phyloP scores from a whole-genome alignment of 2,329 filamentous ascomycete genomes.

The Drechslera avenae region DNA sequence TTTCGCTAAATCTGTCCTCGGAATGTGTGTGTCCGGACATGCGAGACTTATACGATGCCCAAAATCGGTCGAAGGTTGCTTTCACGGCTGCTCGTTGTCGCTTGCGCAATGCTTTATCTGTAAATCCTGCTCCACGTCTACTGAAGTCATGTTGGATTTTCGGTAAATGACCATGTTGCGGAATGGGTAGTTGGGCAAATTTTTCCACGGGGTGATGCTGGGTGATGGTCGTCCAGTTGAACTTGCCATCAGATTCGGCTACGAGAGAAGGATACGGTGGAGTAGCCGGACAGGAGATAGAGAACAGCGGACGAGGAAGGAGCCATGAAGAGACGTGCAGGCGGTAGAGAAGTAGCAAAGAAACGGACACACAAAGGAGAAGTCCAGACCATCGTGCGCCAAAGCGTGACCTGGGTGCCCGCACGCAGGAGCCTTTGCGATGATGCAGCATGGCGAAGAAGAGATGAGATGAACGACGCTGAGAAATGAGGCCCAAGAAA shows the following conservation, averaged over 20 bases:
- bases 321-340: conserved; percentile 9
- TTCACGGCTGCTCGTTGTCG: conserved; percentile 70
- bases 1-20: not conserved
- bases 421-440: conserved; percentile 17
- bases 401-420: conserved; percentile 12
- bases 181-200: not conserved
- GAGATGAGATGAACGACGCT: not conserved
- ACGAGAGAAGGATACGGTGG: conserved; percentile 19
- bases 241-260: not conserved
- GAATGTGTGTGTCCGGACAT: not conserved
- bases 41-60: conserved; percentile 68
- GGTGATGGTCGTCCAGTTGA: not conserved
- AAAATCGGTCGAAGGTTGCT: conserved; percentile 73
- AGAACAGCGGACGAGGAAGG: conserved; percentile 12
- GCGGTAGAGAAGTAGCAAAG: conserved; percentile 16
- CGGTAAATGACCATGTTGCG: too few species aligned
- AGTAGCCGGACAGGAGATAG: conserved; percentile 19
- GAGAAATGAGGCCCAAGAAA: not conserved
- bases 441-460: conserved; percentile 9
- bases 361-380: conserved; percentile 13
- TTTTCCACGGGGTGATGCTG: not conserved
- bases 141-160: conserved; percentile 3
- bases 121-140: not conserved
- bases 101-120: conserved; percentile 58
- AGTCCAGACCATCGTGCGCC: conserved; percentile 21